Base-by-base conservation (phyloP, 2,329 filamentous ascomycete species). In the Thermothelomyces thermophilus region DNA sequence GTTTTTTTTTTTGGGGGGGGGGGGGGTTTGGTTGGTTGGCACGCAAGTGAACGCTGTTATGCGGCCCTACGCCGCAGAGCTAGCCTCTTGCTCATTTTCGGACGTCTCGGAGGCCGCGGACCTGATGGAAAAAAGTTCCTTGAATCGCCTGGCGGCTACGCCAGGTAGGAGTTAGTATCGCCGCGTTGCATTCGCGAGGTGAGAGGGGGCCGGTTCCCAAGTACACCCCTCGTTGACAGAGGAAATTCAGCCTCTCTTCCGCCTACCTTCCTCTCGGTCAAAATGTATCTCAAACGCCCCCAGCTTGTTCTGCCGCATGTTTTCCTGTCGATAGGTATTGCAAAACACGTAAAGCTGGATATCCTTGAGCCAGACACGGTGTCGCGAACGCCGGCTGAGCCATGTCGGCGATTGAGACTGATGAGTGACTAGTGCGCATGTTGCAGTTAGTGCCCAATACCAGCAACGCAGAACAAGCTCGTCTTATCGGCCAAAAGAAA, bases 271-370 rank as follows among this genome's bases (percentile, higher is more conserved):
- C 35, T 71, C 69, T 30, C 62, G 68, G 24, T 68, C 60, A 58
- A 80, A 80, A 22, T 68, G 59, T 10, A 80, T 70, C 61, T 80
- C 73, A 51, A 79, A 80, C 1, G 70, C 70, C 5, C 73, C 72
- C 2, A 64, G 59, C 39, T 65, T 68, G 40, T 72, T 74, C 43
- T 70, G 71, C 4, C 78, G 73, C 64, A 79, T 75, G 41, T 70
- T 68, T 47, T 73, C 69, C 53, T 78, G 72, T 7, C 71, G 70
- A 56, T 83, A 83, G 1, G 70, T 64, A n/a, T 73, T 65, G 58
- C 73, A 79, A 60, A 83, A 83, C 7, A 82, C 73, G 59, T 81
- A 82, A 0, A 77, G 71, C 50, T 79, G 72, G 14, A 83, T 62
- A 52, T 80, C 74, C 30, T 69, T 71, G 2, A 83, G 64, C 66